Percentiles rank a stretch among this genome's conserved stretches.
phyloP scores from a whole-genome alignment of 1,284 basidiomycete species.

The Sporisorium reilianum region DNA sequence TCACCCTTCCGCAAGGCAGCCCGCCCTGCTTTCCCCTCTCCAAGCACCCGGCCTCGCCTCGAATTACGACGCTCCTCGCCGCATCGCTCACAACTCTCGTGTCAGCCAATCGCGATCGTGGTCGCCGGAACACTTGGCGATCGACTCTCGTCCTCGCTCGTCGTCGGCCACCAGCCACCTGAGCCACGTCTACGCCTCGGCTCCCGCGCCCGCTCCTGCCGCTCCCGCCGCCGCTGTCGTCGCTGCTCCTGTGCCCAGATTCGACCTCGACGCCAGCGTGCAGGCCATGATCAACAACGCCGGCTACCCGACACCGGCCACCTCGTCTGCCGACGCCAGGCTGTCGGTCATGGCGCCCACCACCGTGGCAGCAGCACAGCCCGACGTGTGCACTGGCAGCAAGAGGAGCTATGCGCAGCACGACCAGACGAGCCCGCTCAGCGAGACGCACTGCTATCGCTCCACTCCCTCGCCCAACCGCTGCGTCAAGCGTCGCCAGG shows the following conservation, averaged over 20 bases:
- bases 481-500: conserved; percentile 34
- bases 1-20: conserved; percentile 15
- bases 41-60: conserved; percentile 25
- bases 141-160: conserved; percentile 35
- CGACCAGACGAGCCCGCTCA: conserved; percentile 35
- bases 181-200: conserved; percentile 41
- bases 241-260: conserved; percentile 13
- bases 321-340: conserved; percentile 30
- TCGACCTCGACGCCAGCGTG: conserved; percentile 29
- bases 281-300: conserved; percentile 39
- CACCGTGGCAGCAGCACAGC: conserved; percentile 7
- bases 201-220: conserved; percentile 12
- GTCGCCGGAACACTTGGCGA: conserved; percentile 36
- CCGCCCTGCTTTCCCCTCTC: conserved; percentile 22
- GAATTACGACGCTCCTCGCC: conserved; percentile 38
- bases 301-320: conserved; percentile 34
- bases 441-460: conserved; percentile 25
- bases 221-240: too few species aligned
- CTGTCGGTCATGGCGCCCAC: conserved; percentile 5
- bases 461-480: conserved; percentile 43
- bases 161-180: conserved; percentile 42
- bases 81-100: conserved; percentile 50
- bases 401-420: conserved; percentile 39
- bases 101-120: conserved; percentile 38
- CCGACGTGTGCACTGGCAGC: conserved; percentile 20